phyloP scores from a whole-genome alignment of 2,329 filamentous ascomycete species.

The Cryphonectria radicalis region DNA sequence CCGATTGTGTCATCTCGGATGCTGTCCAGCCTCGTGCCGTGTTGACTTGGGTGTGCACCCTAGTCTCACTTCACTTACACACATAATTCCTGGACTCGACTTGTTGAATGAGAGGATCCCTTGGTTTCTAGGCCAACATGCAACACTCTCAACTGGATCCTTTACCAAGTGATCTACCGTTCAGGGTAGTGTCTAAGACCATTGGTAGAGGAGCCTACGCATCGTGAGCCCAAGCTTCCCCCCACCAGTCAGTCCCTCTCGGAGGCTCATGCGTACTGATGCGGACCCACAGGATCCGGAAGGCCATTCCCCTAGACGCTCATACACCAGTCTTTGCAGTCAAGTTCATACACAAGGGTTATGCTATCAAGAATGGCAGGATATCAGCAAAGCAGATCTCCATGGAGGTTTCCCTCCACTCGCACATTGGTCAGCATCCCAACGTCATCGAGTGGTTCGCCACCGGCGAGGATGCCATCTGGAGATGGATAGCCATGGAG shows the following conservation, averaged over 20 bases:
- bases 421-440: slow-evolving; percentile 82
- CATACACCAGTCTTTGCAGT: slow-evolving; percentile 86
- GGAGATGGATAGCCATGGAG: slow-evolving; percentile 99
- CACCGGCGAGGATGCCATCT: slow-evolving; percentile 80
- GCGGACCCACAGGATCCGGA: slow-evolving; percentile 73
- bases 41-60: slow-evolving; percentile 3
- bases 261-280: slow-evolving; percentile 29
- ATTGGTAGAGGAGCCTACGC: slow-evolving; percentile 97
- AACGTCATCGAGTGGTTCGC: slow-evolving; percentile 95
- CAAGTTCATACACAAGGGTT: slow-evolving; percentile 98
- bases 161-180: slow-evolving; percentile 82
- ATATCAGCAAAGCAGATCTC: slow-evolving; percentile 87
- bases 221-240: slow-evolving; percentile 63
- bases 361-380: slow-evolving; percentile 86
- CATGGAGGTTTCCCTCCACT: slow-evolving; percentile 90
- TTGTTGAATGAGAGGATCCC: neutral
- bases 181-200: slow-evolving; percentile 93
- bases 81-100: slow-evolving; percentile 6
- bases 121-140: slow-evolving; percentile 42
- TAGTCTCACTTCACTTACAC: slow-evolving; percentile 11
- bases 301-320: slow-evolving; percentile 76
- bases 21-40: neutral
- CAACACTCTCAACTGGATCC: slow-evolving; percentile 87
- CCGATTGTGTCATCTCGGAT: slow-evolving; percentile 13
- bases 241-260: slow-evolving; percentile 24